A percentile compares a stretch with the other conserved stretches of the same genome.
Conservation (phyloP, 257 asterid species). For the Ocimum tenuiflorum region DNA sequence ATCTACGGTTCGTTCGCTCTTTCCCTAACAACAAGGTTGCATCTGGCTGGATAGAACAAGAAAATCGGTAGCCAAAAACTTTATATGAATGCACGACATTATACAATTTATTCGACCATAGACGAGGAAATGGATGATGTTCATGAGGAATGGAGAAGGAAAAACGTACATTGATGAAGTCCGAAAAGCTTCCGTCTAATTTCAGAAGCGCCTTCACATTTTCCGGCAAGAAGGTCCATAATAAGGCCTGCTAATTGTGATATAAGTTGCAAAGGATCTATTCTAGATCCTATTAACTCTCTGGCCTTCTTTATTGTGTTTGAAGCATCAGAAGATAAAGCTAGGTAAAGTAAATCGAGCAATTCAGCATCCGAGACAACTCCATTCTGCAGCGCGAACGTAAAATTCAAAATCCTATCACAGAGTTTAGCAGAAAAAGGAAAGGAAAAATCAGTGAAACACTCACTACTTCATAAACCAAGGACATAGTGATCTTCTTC, state of each 20-base stretch:
- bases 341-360: conserved; percentile 67
- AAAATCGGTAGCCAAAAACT: not conserved
- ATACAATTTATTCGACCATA: not conserved
- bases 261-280: conserved; percentile 80
- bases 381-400: conserved; percentile 55
- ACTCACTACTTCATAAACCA: conserved; percentile 79
- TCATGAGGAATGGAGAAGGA: not conserved
- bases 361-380: conserved; percentile 82
- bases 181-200: conserved; percentile 42
- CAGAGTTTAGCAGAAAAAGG: not conserved
- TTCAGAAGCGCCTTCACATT: conserved; percentile 45
- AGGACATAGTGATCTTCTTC: conserved; percentile 59
- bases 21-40: not conserved
- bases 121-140: not conserved
- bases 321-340: conserved; percentile 80
- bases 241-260: conserved; percentile 87
- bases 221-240: conserved; percentile 83
- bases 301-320: conserved; percentile 75
- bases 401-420: conserved; percentile 3
- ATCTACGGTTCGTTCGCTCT: not conserved
- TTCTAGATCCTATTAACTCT: conserved; percentile 69
- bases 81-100: not conserved
- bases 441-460: not conserved
- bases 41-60: not conserved
- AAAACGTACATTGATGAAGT: conserved; percentile 45